phyloP scores from a whole-genome alignment of 2,329 filamentous ascomycete genomes.

The Claviceps maximensis region DNA sequence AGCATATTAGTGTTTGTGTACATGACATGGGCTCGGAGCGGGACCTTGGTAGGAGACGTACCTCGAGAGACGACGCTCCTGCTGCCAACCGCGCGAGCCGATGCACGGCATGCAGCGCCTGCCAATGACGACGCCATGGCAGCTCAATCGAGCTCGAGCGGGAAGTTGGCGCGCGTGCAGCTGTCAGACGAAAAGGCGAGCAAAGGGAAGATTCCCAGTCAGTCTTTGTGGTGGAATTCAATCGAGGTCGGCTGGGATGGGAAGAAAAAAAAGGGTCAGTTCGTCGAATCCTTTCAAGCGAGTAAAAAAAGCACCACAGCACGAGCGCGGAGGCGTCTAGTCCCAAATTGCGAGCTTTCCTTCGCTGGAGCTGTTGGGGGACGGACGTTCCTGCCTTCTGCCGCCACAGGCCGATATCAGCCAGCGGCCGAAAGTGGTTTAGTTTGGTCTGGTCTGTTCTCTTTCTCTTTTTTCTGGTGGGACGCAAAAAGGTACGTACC shows the following conservation, averaged over 20 bases:
- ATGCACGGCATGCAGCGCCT: slow-evolving; percentile 49
- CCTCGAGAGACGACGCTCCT: slow-evolving; percentile 41
- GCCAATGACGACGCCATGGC: slow-evolving; percentile 51
- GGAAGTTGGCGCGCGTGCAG: background rate
- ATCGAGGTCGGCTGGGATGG: slow-evolving; percentile 5
- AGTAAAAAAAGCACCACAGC: too few species aligned
- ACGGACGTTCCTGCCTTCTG: slow-evolving; percentile 7
- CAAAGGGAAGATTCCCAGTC: background rate
- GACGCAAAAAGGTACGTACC: slow-evolving; percentile 6
- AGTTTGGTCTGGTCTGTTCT: too few species aligned
- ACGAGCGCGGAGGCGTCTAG: too few species aligned
- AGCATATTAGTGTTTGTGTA: background rate
- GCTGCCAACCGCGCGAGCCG: slow-evolving; percentile 41
- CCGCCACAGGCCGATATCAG: slow-evolving; percentile 9
- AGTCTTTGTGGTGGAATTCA: background rate
- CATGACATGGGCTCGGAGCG: background rate
- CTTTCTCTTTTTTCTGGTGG: slow-evolving; percentile 16
- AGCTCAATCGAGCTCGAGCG: slow-evolving; percentile 14
- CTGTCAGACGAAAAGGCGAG: background rate
- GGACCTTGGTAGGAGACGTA: slow-evolving; percentile 24
- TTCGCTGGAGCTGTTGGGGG: slow-evolving; percentile 18
- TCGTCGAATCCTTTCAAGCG: background rate
- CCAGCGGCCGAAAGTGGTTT: slow-evolving; percentile 11
- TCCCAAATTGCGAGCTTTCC: too few species aligned
- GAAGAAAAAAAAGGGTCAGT: slow-evolving; percentile 1